phyloP scores from a whole-genome alignment of 257 asterid genomes.

The Rehmannia glutinosa region DNA sequence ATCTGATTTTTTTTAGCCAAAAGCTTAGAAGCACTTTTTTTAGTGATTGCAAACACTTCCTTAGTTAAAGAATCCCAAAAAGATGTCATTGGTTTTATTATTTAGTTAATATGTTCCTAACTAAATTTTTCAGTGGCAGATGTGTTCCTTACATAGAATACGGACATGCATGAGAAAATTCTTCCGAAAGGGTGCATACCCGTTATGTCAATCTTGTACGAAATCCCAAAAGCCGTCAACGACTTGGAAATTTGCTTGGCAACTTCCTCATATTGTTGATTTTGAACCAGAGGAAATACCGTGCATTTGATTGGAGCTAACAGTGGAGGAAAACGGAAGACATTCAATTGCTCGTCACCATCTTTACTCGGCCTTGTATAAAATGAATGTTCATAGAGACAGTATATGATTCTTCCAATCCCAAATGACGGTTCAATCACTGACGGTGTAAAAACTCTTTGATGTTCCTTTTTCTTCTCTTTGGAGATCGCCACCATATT shows the following conservation, averaged over 20 bases:
- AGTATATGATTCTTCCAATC: constrained; percentile 70
- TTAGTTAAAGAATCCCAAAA: no score
- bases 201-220: constrained; percentile 74
- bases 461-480: constrained; percentile 66
- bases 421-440: constrained; percentile 90
- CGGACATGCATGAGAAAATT: no score
- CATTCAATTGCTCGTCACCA: constrained; percentile 70
- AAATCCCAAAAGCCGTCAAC: constrained; percentile 48
- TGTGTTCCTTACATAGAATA: no score
- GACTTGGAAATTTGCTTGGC: constrained; percentile 51
- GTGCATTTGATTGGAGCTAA: constrained; percentile 86
- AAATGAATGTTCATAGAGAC: constrained; percentile 73
- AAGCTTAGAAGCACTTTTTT: no score
- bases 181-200: constrained; percentile 31
- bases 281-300: constrained; percentile 74
- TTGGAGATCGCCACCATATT: constrained; percentile 59
- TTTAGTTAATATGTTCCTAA: no score
- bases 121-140: no score
- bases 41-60: no score
- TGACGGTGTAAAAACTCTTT: constrained; percentile 73
- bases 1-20: no score
- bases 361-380: constrained; percentile 61
- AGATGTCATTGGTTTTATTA: no score
- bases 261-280: constrained; percentile 50
- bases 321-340: constrained; percentile 60